Percentiles rank a stretch among this genome's conserved stretches.
These are phyloP conservation scores for Colletotrichum trifolii DNA, from an alignment of 2,329 filamentous ascomycete genomes.

Conservation along the genomic window DNA sequence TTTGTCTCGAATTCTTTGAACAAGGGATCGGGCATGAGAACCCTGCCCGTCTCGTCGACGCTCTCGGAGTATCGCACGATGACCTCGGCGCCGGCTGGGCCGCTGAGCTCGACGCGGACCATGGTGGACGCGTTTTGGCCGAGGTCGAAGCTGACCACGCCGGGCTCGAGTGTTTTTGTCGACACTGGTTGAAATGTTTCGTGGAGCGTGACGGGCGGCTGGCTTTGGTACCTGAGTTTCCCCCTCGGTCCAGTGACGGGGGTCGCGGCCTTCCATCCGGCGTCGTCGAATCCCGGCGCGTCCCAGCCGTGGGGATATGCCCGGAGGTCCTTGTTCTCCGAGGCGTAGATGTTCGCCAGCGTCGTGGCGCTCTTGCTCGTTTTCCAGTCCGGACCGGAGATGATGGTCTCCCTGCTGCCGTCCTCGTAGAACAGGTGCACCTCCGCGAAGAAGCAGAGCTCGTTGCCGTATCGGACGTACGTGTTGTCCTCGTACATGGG, in stretches of 20 bases:
- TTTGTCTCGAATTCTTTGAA: conserved; percentile 47
- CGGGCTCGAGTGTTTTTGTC: conserved; percentile 35
- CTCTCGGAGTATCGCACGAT: conserved; percentile 42
- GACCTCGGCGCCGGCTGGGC: conserved; percentile 36
- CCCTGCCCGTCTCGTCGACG: conserved; percentile 41
- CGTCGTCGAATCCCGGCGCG: conserved; percentile 39
- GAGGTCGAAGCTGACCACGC: conserved; percentile 39
- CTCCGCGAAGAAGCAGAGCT: conserved; percentile 54
- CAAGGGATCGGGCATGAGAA: conserved; percentile 54
- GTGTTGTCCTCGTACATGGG: conserved; percentile 55
- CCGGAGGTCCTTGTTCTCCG: conserved; percentile 50
- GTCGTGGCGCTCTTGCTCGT: conserved; percentile 51
- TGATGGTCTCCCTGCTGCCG: conserved; percentile 48
- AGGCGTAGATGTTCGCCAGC: conserved; percentile 53
- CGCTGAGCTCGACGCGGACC: conserved; percentile 39
- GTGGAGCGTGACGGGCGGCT: conserved; percentile 51
- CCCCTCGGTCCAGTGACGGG: conserved; percentile 52
- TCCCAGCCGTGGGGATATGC: conserved; percentile 50
- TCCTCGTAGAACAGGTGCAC: conserved; percentile 51
- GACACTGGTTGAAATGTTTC: conserved; percentile 47
- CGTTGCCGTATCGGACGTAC: conserved; percentile 51
- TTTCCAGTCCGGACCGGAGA: conserved; percentile 51
- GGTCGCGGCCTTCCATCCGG: conserved; percentile 47
- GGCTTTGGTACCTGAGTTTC: conserved; percentile 51
- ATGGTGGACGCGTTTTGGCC: conserved; percentile 43